Percentiles rank a stretch among this genome's conserved stretches.
Conservation (phyloP, 441 rosid genomes). For the Gossypium trilobum region DNA sequence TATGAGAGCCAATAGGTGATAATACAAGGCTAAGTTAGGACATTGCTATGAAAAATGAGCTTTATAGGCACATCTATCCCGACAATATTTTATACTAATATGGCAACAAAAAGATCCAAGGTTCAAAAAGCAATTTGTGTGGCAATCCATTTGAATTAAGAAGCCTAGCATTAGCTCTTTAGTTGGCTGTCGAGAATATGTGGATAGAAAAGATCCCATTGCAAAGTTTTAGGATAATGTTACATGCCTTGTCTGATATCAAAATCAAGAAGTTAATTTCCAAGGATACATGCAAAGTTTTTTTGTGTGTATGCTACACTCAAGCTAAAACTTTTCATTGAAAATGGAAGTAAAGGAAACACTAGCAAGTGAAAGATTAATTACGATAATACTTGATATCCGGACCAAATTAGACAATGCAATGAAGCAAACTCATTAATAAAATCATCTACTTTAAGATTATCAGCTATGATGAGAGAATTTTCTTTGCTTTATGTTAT, state of each 20-base stretch:
- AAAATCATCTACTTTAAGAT: background rate
- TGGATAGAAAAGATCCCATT: background rate
- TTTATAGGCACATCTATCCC: background rate
- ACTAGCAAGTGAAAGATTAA: background rate
- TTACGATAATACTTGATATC: background rate
- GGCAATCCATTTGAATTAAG: conserved; percentile 6
- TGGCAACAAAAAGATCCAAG: background rate
- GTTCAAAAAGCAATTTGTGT: conserved; percentile 2
- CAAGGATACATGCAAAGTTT: background rate
- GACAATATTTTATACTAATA: background rate
- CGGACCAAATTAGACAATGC: background rate
- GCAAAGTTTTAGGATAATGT: conserved; percentile 1
- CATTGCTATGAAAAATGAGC: background rate
- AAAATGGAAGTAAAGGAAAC: background rate
- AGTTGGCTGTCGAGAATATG: background rate
- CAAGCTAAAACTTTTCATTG: conserved; percentile 9
- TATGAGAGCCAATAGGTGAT: background rate
- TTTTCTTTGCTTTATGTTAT: background rate
- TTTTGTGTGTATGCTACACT: background rate
- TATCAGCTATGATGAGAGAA: background rate
- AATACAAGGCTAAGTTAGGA: background rate
- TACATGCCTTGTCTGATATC: background rate
- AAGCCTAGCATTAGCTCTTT: background rate
- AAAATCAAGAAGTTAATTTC: background rate
- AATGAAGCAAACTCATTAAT: background rate